phyloP scores from a whole-genome alignment of 2,329 filamentous ascomycete genomes.

The Apiospora phragmitis region DNA sequence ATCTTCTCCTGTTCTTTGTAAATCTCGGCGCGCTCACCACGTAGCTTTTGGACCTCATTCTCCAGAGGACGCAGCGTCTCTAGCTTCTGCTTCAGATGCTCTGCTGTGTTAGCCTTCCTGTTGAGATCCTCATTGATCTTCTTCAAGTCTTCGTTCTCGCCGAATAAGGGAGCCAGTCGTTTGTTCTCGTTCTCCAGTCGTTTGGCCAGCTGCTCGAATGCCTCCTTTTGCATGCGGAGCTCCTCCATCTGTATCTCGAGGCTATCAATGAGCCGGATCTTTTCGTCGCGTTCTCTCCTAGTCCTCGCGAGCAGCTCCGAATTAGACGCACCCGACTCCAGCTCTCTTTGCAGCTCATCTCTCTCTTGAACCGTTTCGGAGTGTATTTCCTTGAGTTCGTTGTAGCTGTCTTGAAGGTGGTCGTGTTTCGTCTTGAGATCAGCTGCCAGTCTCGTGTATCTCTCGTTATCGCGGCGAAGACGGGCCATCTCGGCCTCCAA shows the following conservation, averaged over 20 bases:
- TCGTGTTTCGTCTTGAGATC: slow-evolving; percentile 61
- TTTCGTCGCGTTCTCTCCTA: slow-evolving; percentile 53
- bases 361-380: slow-evolving; percentile 62
- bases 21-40: slow-evolving; percentile 55
- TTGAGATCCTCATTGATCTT: slow-evolving; percentile 58
- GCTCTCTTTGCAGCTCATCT: slow-evolving; percentile 54
- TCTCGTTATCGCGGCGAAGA: slow-evolving; percentile 51
- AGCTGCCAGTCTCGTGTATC: slow-evolving; percentile 56
- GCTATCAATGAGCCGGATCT: slow-evolving; percentile 69
- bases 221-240: slow-evolving; percentile 45
- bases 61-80: slow-evolving; percentile 56
- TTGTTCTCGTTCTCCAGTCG: slow-evolving; percentile 49
- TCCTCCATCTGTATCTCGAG: slow-evolving; percentile 68
- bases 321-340: slow-evolving; percentile 53
- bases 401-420: slow-evolving; percentile 61
- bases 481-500: slow-evolving; percentile 57
- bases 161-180: slow-evolving; percentile 53
- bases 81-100: slow-evolving; percentile 64
- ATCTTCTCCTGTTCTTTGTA: slow-evolving; percentile 32
- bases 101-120: slow-evolving; percentile 64
- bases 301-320: slow-evolving; percentile 29
- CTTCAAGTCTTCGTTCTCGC: slow-evolving; percentile 60
- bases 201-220: slow-evolving; percentile 30
- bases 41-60: slow-evolving; percentile 55
- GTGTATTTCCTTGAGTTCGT: slow-evolving; percentile 55